Conservation (phyloP, 192 early-diverging fungal genomes). For the Rhizophagus sp. region DNA sequence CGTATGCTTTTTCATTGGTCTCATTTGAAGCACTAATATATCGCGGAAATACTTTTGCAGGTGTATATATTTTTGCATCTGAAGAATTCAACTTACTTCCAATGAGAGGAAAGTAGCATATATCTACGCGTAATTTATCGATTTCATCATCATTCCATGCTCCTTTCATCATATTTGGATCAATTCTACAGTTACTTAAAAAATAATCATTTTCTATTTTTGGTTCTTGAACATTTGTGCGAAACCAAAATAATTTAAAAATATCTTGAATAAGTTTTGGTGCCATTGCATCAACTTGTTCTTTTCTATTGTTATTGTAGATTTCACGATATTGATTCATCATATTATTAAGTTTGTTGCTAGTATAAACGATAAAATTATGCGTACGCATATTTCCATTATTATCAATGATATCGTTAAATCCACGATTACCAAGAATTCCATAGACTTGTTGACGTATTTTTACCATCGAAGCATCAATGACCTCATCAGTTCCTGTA, state of each 20-base stretch:
- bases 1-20: no score
- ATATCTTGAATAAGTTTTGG: background rate
- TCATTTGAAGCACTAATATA: no score
- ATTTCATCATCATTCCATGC: background rate
- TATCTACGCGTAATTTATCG: background rate
- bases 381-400: no score
- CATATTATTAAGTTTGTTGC: background rate
- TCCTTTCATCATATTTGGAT: background rate
- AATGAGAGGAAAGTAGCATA: background rate
- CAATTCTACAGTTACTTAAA: background rate
- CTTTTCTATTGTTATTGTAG: background rate
- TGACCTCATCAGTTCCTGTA: background rate
- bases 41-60: no score
- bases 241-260: background rate
- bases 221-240: conserved; percentile 1
- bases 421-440: conserved; percentile 7
- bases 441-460: conserved; percentile 9
- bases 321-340: background rate
- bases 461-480: background rate
- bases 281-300: background rate
- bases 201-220: background rate
- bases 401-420: no score
- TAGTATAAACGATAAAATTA: background rate
- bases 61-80: no score
- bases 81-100: background rate